Conservation (phyloP, 208 protist genomes). For the Porcisia hertigi region DNA sequence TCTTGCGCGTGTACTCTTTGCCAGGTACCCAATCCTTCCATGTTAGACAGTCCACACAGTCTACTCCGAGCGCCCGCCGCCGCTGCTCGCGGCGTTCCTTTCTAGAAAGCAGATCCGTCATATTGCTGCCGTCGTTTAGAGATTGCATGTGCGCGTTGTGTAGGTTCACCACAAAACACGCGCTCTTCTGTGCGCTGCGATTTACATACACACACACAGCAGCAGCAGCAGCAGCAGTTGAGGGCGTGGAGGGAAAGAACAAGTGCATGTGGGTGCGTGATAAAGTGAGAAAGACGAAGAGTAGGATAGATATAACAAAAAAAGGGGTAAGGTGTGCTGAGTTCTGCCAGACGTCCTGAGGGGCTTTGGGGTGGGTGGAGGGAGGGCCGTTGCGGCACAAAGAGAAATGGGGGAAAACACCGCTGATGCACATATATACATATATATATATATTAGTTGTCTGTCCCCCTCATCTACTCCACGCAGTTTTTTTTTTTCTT, state of each 20-base stretch:
- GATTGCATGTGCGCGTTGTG: neutral
- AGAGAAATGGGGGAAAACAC: neutral
- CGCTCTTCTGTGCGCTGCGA: constrained; percentile 2
- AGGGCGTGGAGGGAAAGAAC: no score
- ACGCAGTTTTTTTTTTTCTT: no score
- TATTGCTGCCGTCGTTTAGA: neutral
- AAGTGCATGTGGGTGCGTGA: no score
- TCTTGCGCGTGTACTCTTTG: constrained; percentile 80
- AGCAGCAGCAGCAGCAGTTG: neutral
- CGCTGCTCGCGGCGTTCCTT: constrained; percentile 56
- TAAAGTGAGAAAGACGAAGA: no score
- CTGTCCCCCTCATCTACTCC: no score
- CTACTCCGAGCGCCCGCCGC: constrained; percentile 73
- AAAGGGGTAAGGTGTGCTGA: neutral
- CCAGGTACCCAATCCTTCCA: constrained; percentile 90
- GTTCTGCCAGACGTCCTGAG: no score
- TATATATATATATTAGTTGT: no score
- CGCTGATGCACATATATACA: neutral
- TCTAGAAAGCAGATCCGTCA: neutral
- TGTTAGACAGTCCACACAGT: constrained; percentile 76
- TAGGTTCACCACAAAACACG: neutral
- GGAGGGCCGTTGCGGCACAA: neutral
- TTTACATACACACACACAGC: neutral
- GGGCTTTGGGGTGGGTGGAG: neutral
- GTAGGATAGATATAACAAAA: neutral